A percentile compares a stretch with the other conserved stretches of the same genome.
These are phyloP conservation scores for Paxillus involutus DNA, from an alignment of 768 basidiomycete genomes.

Conservation along the genomic window DNA sequence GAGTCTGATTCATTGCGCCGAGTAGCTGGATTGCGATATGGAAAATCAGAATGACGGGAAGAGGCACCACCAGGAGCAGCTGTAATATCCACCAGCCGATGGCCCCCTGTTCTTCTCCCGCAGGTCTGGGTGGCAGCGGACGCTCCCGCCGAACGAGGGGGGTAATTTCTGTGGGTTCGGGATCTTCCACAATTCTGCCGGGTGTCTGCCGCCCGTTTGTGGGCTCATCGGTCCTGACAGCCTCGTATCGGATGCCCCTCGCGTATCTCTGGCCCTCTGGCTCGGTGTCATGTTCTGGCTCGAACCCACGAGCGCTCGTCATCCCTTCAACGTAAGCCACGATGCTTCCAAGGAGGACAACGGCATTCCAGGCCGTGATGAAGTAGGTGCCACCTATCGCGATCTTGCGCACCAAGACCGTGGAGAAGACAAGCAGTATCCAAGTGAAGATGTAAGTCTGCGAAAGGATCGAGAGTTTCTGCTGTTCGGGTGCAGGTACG, in stretches of 20 bases:
- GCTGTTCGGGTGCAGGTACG: slow-evolving; percentile 34
- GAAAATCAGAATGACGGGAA: slow-evolving; percentile 51
- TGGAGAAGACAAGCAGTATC: slow-evolving; percentile 53
- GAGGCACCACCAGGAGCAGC: slow-evolving; percentile 50
- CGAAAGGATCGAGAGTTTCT: slow-evolving; percentile 51
- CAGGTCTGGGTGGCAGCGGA: not conserved
- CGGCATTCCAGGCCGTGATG: slow-evolving; percentile 53
- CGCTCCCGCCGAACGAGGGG: slow-evolving; percentile 47
- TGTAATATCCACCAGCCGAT: slow-evolving; percentile 61
- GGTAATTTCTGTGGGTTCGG: slow-evolving; percentile 54
- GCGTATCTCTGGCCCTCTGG: slow-evolving; percentile 8
- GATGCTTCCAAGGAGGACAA: slow-evolving; percentile 41
- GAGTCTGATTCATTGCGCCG: slow-evolving; percentile 51
- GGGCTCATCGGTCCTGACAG: slow-evolving; percentile 20
- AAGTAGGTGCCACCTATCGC: slow-evolving; percentile 57
- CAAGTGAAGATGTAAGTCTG: slow-evolving; percentile 61
- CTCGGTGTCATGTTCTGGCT: slow-evolving; percentile 1
- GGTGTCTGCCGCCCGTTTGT: slow-evolving; percentile 10
- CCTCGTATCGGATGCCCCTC: slow-evolving; percentile 26
- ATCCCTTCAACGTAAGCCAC: slow-evolving; percentile 38
- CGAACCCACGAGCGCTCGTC: slow-evolving; percentile 16
- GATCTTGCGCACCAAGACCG: slow-evolving; percentile 40
- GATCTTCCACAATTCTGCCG: slow-evolving; percentile 31
- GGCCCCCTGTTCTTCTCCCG: slow-evolving; percentile 14
- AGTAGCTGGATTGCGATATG: slow-evolving; percentile 51